These are phyloP conservation scores for Kodamaea restingae DNA, from an alignment of 805 yeast genomes.

Conservation along the genomic window DNA sequence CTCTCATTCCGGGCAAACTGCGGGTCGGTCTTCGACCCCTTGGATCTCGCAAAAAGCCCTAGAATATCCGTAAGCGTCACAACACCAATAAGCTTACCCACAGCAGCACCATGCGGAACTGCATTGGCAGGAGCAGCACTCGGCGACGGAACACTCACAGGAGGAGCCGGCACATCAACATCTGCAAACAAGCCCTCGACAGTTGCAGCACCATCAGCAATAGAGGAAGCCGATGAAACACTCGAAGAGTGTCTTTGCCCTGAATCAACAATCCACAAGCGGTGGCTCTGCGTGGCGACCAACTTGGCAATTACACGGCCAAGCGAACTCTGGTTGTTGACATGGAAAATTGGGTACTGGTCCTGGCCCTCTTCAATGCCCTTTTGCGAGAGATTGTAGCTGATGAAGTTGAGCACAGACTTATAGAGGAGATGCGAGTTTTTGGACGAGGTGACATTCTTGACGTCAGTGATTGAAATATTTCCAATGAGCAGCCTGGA, in stretches of 20 bases:
- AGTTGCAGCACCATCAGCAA: conserved; percentile 17
- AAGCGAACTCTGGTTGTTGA: conserved; percentile 69
- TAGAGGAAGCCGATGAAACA: conserved; percentile 1
- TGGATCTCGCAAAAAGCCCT: conserved; percentile 65
- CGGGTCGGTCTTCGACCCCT: conserved; percentile 77
- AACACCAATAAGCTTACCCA: conserved; percentile 87
- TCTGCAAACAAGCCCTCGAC: conserved; percentile 17
- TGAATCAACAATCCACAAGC: conserved; percentile 74
- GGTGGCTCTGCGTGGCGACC: conserved; percentile 91
- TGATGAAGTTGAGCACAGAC: conserved; percentile 81
- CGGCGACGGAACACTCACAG: conserved; percentile 1
- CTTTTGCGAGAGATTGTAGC: conserved; percentile 78
- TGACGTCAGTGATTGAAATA: conserved; percentile 91
- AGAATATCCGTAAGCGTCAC: conserved; percentile 87
- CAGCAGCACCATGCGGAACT: conserved; percentile 45
- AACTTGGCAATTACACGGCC: conserved; percentile 90
- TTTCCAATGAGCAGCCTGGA: conserved; percentile 77
- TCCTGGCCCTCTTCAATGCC: conserved; percentile 95
- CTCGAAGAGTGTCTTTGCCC: conserved; percentile 12
- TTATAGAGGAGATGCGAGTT: conserved; percentile 79
- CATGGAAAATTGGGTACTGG: conserved; percentile 95
- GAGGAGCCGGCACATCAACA: neutral
- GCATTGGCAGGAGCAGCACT: neutral
- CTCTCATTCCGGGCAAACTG: conserved; percentile 84
- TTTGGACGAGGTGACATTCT: conserved; percentile 80